Evolutionary conservation across 352 stramenopile species (phyloP), one percentile per base, ranked within the genome.

Genomic region (Globisporangium ultimum): DNA sequence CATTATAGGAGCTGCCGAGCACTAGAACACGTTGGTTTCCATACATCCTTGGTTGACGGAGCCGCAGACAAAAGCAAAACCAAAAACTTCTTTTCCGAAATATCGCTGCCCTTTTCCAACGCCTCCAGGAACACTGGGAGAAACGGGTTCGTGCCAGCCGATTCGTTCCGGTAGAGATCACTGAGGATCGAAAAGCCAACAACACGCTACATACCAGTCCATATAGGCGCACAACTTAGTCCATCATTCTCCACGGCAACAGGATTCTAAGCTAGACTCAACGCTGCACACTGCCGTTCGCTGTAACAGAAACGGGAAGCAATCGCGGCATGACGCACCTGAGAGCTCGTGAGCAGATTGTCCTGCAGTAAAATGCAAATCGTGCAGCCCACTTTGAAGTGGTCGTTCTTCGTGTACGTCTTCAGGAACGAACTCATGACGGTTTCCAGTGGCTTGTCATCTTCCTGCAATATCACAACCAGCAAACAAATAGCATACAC

Each of bases 351-450:
- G 48, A 97, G 83, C 60, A 97, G 66, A 47, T 97, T 96, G 72
- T 97, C 89, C 59, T 92, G 78, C 15, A 97, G 66, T 66, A 97
- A 53, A 63, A 96, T 92, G 70, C 82, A 95, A 59, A 97, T 80
- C 41, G 84, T 91, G 73, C 88, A 97, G 62, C 89, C 89, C 50
- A 94, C 78, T 87, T 93, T 92, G 64, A 94, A 94, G 67, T 94
- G 85, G 67, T 93, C 85, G 56, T 91, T 94, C 67, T 94, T 94
- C 48, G 78, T 91, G 67, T 92, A 94, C 10, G 85, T 90, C 43
- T 79, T 78, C 53, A 84, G 60, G 61, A 93, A 93, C 51, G 83
- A 67, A 48, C 68, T 80, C 11, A 68, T 59, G 22, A 94, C 85
- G 58, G 87, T 74, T 55, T 94, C 85, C 41, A 94, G 55, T 42